Conservation (phyloP, 2,329 filamentous ascomycete genomes). For the Pleurostoma richardsiae region DNA sequence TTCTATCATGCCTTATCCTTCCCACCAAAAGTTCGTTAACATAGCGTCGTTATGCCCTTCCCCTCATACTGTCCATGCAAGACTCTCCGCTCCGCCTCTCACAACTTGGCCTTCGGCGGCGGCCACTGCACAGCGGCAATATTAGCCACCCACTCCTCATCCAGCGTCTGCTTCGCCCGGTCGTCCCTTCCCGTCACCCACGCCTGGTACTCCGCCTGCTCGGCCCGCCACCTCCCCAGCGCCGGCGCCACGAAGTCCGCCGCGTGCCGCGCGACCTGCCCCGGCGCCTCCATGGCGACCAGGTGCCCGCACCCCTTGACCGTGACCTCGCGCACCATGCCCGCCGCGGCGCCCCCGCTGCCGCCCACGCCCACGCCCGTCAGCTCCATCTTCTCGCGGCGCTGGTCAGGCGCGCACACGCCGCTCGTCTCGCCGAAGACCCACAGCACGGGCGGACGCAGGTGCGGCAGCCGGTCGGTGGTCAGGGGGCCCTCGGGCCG, state of each 20-base stretch:
- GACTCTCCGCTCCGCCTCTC: neutral
- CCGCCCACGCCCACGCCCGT: slow-evolving; percentile 65
- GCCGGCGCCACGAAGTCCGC: slow-evolving; percentile 54
- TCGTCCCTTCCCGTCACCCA: slow-evolving; percentile 44
- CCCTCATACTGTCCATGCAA: too few species aligned
- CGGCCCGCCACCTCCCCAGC: slow-evolving; percentile 48
- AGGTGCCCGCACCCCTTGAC: slow-evolving; percentile 69
- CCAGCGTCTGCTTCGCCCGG: slow-evolving; percentile 50
- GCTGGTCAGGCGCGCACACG: slow-evolving; percentile 45
- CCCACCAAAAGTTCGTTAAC: too few species aligned
- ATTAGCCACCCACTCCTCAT: slow-evolving; percentile 51
- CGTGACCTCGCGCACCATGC: slow-evolving; percentile 61
- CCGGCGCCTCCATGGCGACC: slow-evolving; percentile 75
- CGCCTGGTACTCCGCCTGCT: slow-evolving; percentile 51
- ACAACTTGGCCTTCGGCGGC: slow-evolving; percentile 8
- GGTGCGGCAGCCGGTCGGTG: slow-evolving; percentile 48
- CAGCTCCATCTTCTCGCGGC: slow-evolving; percentile 53
- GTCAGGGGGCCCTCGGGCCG: slow-evolving; percentile 57
- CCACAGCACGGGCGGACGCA: slow-evolving; percentile 65
- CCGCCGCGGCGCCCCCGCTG: slow-evolving; percentile 58
- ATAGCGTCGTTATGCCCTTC: too few species aligned
- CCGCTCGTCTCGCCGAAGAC: slow-evolving; percentile 59
- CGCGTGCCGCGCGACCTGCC: slow-evolving; percentile 56
- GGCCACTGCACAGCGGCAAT: slow-evolving; percentile 23
- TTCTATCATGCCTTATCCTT: too few species aligned